Conservation (phyloP, 805 yeast genomes). For the Starmerella roubikii region DNA sequence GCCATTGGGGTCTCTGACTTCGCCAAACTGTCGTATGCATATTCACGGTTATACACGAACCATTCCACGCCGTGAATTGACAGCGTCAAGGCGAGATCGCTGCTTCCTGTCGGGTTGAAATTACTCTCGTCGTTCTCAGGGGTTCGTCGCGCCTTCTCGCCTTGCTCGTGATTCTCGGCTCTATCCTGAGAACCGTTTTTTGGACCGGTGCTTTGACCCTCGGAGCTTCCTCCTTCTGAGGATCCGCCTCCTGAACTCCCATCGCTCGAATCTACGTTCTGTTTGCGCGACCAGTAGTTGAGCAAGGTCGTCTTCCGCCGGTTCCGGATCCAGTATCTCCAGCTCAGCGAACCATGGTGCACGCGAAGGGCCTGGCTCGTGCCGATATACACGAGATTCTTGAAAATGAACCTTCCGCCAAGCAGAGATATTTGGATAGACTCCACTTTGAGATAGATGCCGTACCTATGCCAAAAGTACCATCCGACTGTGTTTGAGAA, state of each 20-base stretch:
- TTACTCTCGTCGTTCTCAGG: neutral
- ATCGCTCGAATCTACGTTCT: neutral
- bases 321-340: constrained; percentile 74
- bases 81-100: constrained; percentile 26
- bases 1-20: constrained; percentile 8
- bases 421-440: constrained; percentile 63
- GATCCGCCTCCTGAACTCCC: neutral
- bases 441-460: constrained; percentile 51
- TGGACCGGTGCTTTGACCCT: neutral
- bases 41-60: constrained; percentile 67
- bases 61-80: constrained; percentile 67
- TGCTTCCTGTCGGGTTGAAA: neutral
- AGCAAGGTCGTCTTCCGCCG: constrained; percentile 22
- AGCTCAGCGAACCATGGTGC: constrained; percentile 60
- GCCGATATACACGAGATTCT: constrained; percentile 61
- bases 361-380: constrained; percentile 58
- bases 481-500: constrained; percentile 40
- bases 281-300: neutral
- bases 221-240: neutral
- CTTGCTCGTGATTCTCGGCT: neutral
- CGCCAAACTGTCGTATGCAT: constrained; percentile 45
- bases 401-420: constrained; percentile 71
- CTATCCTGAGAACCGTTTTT: neutral
- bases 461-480: constrained; percentile 49
- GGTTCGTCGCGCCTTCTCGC: neutral